Evolutionary conservation across 2,329 filamentous ascomycete species (phyloP).

Genomic region (Fusarium newnesense): DNA sequence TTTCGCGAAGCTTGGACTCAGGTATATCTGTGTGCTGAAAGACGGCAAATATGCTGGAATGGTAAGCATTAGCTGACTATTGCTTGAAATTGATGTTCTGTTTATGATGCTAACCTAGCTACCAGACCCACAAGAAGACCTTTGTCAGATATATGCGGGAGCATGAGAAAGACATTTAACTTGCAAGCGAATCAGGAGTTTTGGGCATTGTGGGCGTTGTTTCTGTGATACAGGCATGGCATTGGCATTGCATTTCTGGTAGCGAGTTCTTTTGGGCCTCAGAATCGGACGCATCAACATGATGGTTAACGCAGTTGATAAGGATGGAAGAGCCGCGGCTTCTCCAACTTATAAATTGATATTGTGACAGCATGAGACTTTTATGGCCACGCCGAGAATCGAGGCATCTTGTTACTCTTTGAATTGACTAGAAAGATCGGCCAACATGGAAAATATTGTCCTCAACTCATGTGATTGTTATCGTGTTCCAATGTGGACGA

Average conservation of each 20-base stretch:
- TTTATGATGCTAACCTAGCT: constrained; percentile 18
- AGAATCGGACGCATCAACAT: neutral
- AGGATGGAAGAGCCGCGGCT: constrained; percentile 2
- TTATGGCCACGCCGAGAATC: neutral
- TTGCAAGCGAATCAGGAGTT: constrained; percentile 6
- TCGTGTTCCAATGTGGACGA: neutral
- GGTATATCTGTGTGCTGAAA: constrained; percentile 89
- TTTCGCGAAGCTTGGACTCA: constrained; percentile 91
- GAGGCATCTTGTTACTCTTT: neutral
- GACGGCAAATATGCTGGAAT: constrained; percentile 90
- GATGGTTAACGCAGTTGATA: neutral
- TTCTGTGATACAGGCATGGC: constrained; percentile 19
- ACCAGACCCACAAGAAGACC: constrained; percentile 88
- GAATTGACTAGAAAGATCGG: neutral
- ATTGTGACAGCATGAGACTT: constrained; percentile 3
- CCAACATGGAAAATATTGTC: neutral
- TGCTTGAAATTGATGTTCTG: neutral
- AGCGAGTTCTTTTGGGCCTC: constrained; percentile 27
- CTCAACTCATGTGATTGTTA: neutral
- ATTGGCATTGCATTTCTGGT: constrained; percentile 26
- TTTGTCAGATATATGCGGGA: constrained; percentile 96
- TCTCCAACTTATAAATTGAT: neutral
- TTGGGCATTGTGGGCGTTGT: constrained; percentile 13
- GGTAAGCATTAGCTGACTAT: constrained; percentile 63
- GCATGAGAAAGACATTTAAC: constrained; percentile 66